Base-by-base conservation (phyloP, 2,329 filamentous ascomycete genomes). In the Ramichloridium luteum region DNA sequence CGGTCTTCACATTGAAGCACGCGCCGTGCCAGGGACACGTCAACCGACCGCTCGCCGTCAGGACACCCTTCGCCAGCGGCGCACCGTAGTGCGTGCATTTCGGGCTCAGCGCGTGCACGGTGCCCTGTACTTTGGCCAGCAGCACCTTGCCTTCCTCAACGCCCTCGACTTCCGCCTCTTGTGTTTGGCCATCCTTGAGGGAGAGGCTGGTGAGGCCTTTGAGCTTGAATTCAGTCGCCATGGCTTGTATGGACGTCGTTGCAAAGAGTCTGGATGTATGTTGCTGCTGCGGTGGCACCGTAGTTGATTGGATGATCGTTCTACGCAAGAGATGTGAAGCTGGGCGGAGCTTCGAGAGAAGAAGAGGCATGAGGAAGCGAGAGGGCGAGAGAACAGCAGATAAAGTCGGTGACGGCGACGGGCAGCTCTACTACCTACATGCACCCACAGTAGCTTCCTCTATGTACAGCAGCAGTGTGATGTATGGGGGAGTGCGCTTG, bases 1-100 rank as follows among this genome's bases (percentile, higher is more conserved):
- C 90, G 4, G 80, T 92, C 34, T 71, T 70, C 41, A 83, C 74
- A 41, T 84, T 90, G 63, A 94, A 98, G 65, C 90, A 98, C 35
- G 90, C 90, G 63, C 88, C 88, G 55, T 96, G 88, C 90, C 90
- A 96, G 3, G 88, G 85, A 56, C 90, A 98, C 5, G 83, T 93
- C 40, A 98, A 59, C 30, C 84, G 71, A 4, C 90, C 90, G 45
- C 80, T 77, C 3, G 74, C 72, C 5, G 82, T 82, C 41, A 98
- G 60, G 5, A 96, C 77, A 32, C 90, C 90, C 45, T 88, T 84
- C 32, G 76, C 74, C 43, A 98, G 61, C 10, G 90, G 90, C 25
- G 88, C 90, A 18, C 90, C 88, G 54, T 93, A 96, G 60, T 96
- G 88, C 10, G 73, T 77, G 54, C 90, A 98, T 45, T 79, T 90